Evolutionary conservation across 805 yeast genomes (phyloP).

Genomic region (Suhomyces vadensis): DNA sequence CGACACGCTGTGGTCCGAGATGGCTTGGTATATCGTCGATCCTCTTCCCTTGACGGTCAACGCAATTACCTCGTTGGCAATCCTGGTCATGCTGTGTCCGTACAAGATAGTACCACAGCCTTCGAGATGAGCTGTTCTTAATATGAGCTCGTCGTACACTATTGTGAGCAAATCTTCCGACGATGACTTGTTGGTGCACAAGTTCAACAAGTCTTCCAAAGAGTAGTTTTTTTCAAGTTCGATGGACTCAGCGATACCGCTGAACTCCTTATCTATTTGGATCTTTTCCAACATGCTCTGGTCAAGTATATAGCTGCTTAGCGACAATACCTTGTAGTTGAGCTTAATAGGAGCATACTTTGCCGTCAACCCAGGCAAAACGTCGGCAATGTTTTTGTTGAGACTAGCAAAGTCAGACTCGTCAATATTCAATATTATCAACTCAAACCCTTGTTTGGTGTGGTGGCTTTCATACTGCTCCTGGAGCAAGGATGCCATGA

Average conservation of each 20-base stretch:
- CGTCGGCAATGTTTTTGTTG: slow-evolving; percentile 16
- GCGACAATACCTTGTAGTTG: slow-evolving; percentile 43
- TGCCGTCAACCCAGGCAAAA: slow-evolving; percentile 18
- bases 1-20: slow-evolving; percentile 45
- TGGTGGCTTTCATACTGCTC: slow-evolving; percentile 65
- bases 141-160: slow-evolving; percentile 48
- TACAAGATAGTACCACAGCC: slow-evolving; percentile 59
- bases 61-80: slow-evolving; percentile 79
- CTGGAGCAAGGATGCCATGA: slow-evolving; percentile 55
- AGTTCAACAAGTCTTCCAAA: slow-evolving; percentile 35
- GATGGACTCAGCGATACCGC: slow-evolving; percentile 14
- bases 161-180: slow-evolving; percentile 59
- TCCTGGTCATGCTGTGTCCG: slow-evolving; percentile 78
- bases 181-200: slow-evolving; percentile 57
- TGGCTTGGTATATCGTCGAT: slow-evolving; percentile 52
- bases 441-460: slow-evolving; percentile 67
- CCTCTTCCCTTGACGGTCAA: slow-evolving; percentile 89
- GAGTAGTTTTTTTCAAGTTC: slow-evolving; percentile 12
- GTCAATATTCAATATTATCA: slow-evolving; percentile 53
- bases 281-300: slow-evolving; percentile 31
- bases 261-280: slow-evolving; percentile 31
- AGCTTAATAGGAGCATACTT: slow-evolving; percentile 22
- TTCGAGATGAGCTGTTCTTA: slow-evolving; percentile 45
- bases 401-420: slow-evolving; percentile 26
- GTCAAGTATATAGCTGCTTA: slow-evolving; percentile 40